Evolutionary conservation across 164 flowering plant species (phyloP), one percentile per base, ranked within the genome.

Genomic region (Vitis rotundifolia): DNA sequence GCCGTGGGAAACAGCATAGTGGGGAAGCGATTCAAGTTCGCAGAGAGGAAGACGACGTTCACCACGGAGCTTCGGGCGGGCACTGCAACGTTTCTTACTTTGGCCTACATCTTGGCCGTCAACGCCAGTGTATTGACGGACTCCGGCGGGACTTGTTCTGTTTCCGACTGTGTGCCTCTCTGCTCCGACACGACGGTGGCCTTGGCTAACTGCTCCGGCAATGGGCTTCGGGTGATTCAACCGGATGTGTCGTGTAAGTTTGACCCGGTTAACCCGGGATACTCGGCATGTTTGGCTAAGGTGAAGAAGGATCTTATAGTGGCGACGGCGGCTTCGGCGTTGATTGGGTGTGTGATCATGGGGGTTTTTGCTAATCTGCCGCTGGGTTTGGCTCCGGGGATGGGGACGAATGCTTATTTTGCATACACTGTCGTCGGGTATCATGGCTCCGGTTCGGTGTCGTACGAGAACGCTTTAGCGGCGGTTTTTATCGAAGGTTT

Each of bases 91-190:
- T 93, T 93, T 75, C 87, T 93, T 8, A 91, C 98, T 76, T 89
- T 91, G 98, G 98, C 97, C 8, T 93, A 93, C 87, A 91, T 93
- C 82, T 77, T 93, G 8, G 97, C 97, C 64, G 98, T 91, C 69
- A 93, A 91, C 90, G 96, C 98, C 64, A 82, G 89, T 75, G 88
- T 93, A 61, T 80, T 93, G 22, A 31, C 97, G 65, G 97, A 93
- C 72, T 91, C 96, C 61, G 98, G 98, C 48, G 97, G 88, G 50
- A 74, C 98, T 4, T 93, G 98, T 77, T 80, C 89, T 37, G 86
- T 87, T 54, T 67, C 95, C 61, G 97, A 93, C 70, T 93, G 98
- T 73, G 62, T 81, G 4, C 86, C 90, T 0, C 71, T 85, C 49
- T 90, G 97, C 76, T 83, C 82, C 61, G 67, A 77, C 75, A 83